Evolutionary conservation across 192 early-diverging fungal genomes (phyloP).

Genomic region (Umbelopsis sp.): DNA sequence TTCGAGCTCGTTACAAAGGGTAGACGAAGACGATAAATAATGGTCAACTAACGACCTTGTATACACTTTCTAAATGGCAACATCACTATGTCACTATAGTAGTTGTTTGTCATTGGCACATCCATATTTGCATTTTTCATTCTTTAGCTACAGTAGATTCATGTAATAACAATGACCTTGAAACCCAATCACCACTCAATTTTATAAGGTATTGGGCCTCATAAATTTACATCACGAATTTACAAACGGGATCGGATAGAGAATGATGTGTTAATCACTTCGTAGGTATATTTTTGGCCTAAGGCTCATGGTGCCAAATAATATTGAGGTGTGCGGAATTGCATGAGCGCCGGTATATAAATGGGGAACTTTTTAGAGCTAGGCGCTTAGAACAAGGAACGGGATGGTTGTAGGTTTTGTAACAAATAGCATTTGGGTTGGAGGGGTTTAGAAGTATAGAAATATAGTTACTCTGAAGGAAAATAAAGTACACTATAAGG

Average conservation of each 20-base stretch:
- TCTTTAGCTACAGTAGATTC: no score
- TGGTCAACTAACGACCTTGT: neutral
- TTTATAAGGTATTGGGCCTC: no score
- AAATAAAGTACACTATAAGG: slow-evolving; percentile 5
- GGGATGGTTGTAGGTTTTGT: neutral
- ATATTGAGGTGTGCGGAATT: neutral
- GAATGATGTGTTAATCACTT: no score
- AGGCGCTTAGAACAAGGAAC: neutral
- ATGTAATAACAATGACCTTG: no score
- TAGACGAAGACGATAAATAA: slow-evolving; percentile 34
- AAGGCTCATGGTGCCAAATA: no score
- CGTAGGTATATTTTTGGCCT: no score
- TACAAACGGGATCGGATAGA: no score
- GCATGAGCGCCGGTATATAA: neutral
- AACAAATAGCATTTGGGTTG: neutral
- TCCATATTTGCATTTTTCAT: no score
- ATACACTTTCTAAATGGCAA: neutral
- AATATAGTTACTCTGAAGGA: neutral
- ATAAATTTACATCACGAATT: no score
- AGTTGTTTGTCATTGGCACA: neutral
- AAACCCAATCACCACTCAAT: no score
- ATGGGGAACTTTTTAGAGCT: neutral
- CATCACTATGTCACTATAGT: neutral
- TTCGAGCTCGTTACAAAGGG: slow-evolving; percentile 39
- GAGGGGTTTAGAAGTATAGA: neutral